phyloP scores from a whole-genome alignment of 2,329 filamentous ascomycete species.

The Dactylellina sp. region DNA sequence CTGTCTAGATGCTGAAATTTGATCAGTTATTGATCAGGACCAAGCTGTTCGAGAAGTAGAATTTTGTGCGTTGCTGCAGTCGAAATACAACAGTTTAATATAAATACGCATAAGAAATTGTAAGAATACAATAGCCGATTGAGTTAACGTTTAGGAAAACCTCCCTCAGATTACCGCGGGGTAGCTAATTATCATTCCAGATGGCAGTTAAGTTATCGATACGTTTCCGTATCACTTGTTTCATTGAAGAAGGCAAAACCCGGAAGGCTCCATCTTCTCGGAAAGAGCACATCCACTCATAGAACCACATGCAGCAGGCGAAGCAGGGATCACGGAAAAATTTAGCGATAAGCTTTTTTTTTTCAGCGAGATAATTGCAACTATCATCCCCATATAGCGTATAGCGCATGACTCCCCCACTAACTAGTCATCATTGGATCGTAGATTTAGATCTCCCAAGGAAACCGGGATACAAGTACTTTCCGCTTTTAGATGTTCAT shows the following conservation, averaged over 20 bases:
- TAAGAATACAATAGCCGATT: not conserved
- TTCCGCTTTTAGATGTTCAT: not conserved
- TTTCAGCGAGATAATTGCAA: not conserved
- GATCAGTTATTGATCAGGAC: not conserved
- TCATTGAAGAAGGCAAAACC: constrained; percentile 10
- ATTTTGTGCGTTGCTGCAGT: not conserved
- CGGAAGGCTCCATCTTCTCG: not conserved
- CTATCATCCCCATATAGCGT: not conserved
- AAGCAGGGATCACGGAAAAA: constrained; percentile 4
- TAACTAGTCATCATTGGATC: too few relatives aligned
- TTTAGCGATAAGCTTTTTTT: constrained; percentile 28
- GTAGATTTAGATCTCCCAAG: too few relatives aligned
- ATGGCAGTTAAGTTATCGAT: constrained; percentile 2
- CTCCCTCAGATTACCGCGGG: too few relatives aligned
- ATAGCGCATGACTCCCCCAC: too few relatives aligned
- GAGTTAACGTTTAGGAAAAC: too few relatives aligned
- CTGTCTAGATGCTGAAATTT: constrained; percentile 22
- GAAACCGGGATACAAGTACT: too few relatives aligned
- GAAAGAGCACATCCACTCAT: constrained; percentile 1
- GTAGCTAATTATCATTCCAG: too few relatives aligned
- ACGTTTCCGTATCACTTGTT: constrained; percentile 7
- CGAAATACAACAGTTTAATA: constrained; percentile 3
- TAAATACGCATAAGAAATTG: not conserved
- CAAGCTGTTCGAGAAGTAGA: not conserved
- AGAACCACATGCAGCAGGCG: constrained; percentile 2